These are phyloP conservation scores for Rhododendron henanense DNA, from an alignment of 148 eudicot genomes.

Conservation along the genomic window DNA sequence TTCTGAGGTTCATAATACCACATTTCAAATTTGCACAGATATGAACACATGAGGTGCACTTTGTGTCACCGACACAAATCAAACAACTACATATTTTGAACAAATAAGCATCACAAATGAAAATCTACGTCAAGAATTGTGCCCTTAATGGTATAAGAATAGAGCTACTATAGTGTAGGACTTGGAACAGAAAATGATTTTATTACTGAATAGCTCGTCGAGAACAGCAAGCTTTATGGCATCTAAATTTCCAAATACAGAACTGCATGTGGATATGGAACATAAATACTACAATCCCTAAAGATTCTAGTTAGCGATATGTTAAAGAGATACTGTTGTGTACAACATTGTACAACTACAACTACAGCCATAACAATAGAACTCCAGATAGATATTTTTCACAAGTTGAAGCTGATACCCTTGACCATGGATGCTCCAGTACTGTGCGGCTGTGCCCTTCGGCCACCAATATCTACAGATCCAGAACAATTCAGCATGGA, in stretches of 20 bases:
- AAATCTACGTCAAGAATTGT: background rate
- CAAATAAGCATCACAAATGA: background rate
- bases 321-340: background rate
- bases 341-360: slow-evolving; percentile 8
- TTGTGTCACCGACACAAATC: too few relatives aligned
- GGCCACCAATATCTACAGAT: background rate
- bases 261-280: slow-evolving; percentile 2
- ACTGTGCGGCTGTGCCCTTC: background rate
- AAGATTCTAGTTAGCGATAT: background rate
- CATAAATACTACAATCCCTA: background rate
- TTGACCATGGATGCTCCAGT: slow-evolving; percentile 4
- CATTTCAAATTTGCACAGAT: background rate
- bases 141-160: background rate
- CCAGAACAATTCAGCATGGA: background rate
- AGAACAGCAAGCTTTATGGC: slow-evolving; percentile 9
- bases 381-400: background rate
- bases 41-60: too few relatives aligned
- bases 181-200: background rate
- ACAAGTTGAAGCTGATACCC: slow-evolving; percentile 2
- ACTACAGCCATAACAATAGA: background rate
- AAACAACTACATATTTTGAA: background rate
- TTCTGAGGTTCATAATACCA: background rate
- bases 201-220: background rate
- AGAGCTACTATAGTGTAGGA: background rate
- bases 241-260: slow-evolving; percentile 8